Percentiles rank a stretch among this genome's conserved stretches.
These are phyloP conservation scores for Boletus rubescentipes DNA, from an alignment of 768 basidiomycete genomes.

Conservation along the genomic window DNA sequence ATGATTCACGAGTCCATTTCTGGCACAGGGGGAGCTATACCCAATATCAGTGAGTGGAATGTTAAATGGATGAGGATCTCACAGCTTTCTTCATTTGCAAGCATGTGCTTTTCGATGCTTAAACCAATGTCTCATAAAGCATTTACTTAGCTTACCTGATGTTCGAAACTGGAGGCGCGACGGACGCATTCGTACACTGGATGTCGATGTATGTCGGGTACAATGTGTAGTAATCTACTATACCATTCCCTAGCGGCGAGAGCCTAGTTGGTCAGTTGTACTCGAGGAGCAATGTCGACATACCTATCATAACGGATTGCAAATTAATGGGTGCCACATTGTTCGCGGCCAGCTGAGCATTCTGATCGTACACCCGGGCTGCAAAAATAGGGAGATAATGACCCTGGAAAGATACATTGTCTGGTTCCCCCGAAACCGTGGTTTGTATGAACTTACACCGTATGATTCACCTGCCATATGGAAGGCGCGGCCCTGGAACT, in stretches of 20 bases:
- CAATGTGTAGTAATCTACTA: conserved; percentile 39
- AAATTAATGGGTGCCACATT: conserved; percentile 40
- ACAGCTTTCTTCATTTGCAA: conserved; percentile 42
- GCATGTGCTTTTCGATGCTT: conserved; percentile 24
- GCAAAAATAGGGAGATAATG: conserved; percentile 49
- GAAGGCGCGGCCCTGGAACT: conserved; percentile 65
- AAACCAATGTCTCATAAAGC: not conserved
- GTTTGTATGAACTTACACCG: conserved; percentile 33
- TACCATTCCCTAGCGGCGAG: conserved; percentile 36
- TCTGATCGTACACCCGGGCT: conserved; percentile 44
- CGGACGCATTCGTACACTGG: conserved; percentile 48
- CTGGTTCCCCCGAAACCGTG: not conserved
- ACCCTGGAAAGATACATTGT: conserved; percentile 32
- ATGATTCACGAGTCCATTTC: conserved; percentile 50
- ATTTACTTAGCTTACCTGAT: conserved; percentile 7
- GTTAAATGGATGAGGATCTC: not conserved
- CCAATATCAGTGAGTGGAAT: not conserved
- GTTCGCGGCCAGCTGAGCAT: conserved; percentile 35
- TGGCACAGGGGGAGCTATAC: conserved; percentile 68
- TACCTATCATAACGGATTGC: conserved; percentile 45
- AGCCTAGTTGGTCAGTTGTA: not conserved
- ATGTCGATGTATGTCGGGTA: conserved; percentile 46
- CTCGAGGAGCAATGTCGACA: not conserved
- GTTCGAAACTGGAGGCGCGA: conserved; percentile 32
- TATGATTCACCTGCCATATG: conserved; percentile 63